Evolutionary conservation across 2,329 filamentous ascomycete genomes (phyloP).

Genomic region (Paraconiothyrium brasiliense): DNA sequence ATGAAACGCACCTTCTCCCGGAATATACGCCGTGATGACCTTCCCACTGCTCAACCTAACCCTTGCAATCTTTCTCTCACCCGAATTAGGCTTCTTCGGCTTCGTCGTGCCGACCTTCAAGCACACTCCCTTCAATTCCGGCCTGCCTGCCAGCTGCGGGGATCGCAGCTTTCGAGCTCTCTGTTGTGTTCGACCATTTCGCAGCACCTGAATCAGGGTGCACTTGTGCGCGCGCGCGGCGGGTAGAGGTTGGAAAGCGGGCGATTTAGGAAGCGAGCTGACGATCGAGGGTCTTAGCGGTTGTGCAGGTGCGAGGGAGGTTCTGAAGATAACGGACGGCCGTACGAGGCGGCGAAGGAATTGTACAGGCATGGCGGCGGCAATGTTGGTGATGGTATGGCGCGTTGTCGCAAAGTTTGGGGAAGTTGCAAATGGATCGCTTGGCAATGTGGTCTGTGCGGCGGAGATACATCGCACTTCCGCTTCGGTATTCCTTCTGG

Average conservation of each 20-base stretch:
- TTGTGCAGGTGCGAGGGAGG: conserved; percentile 27
- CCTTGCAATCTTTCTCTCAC: conserved; percentile 93
- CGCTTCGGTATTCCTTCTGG: not conserved
- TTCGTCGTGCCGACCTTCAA: conserved; percentile 92
- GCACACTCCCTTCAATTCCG: conserved; percentile 94
- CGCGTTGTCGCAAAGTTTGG: conserved; percentile 25
- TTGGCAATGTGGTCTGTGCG: conserved; percentile 26
- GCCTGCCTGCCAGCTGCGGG: conserved; percentile 79
- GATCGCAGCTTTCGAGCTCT: conserved; percentile 86
- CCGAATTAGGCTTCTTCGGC: conserved; percentile 99
- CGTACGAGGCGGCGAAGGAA: conserved; percentile 52
- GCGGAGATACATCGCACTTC: not conserved
- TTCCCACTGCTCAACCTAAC: conserved; percentile 87
- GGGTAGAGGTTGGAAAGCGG: conserved; percentile 45
- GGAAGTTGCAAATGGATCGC: conserved; percentile 18
- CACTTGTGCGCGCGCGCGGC: conserved; percentile 51
- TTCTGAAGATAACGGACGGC: conserved; percentile 35
- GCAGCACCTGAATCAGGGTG: conserved; percentile 61
- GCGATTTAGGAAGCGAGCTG: conserved; percentile 25
- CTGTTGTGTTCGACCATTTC: conserved; percentile 81
- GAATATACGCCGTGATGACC: conserved; percentile 92
- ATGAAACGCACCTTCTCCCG: conserved; percentile 75
- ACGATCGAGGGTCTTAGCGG: conserved; percentile 31
- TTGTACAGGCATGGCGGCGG: conserved; percentile 50
- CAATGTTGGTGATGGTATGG: conserved; percentile 20